Evolutionary conservation across 1,284 basidiomycete genomes (phyloP), one percentile per base, ranked within the genome.

Genomic region (Ceratobasidium sp.): DNA sequence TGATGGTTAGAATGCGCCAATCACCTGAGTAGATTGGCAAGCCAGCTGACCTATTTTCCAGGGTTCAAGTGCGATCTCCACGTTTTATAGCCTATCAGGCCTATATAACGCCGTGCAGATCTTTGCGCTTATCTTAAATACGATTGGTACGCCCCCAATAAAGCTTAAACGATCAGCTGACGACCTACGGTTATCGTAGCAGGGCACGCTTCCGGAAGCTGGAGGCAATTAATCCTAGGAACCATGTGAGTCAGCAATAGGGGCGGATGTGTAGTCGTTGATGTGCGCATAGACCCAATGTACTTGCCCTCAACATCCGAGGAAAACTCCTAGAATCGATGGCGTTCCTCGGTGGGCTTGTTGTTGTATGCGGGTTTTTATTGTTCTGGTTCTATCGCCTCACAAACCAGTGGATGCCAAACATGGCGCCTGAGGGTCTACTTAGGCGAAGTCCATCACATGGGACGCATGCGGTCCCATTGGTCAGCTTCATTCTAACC

Each of bases 21-120:
- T 15, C 33, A 40, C 59, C n/a, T 13, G n/a, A n/a, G 7, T 20
- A 15, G 59, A 62, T 20, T 20, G 17, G 59, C 38, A n/a, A 17
- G 46, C n/a, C 26, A 80, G 68, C 33, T 57, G 33, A 70, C 40
- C 20, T 44, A 40, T 57, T 26, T 50, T 4, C 64, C n/a, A 92
- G 91, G 91, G 92, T 23, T 93, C 91, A 1, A 92, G 91, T 83
- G 88, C 87, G 44, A 84, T 92, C 56, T 89, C 90, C 4, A 87
- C 89, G 0, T 92, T 89, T 81, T 93, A 93, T 81, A 92, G 91
- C 81, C 83, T 92, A 20, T 90, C 92, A 80, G 91, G 91, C 33
- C 84, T 93, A 7, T 86, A 90, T 69, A 91, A 91, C 79, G 91
- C 90, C 0, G 83, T 93, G 0, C 92, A 93, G 82, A 87, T 93